Percentiles rank a stretch among this genome's conserved stretches.
phyloP scores from a whole-genome alignment of 1,284 basidiomycete species.

The Crepidotus sp. region DNA sequence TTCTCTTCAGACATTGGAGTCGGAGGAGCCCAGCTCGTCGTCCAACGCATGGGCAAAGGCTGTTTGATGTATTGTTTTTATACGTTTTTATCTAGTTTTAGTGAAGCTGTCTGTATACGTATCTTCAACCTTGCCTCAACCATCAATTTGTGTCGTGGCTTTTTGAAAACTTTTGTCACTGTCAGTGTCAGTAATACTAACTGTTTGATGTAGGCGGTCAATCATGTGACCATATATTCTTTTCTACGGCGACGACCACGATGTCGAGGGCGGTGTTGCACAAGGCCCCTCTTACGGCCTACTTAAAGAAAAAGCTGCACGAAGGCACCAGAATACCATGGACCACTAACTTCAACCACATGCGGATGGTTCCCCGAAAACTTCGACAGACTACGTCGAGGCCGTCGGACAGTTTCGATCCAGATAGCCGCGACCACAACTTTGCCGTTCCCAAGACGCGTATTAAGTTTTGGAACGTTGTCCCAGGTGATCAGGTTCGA shows the following conservation, averaged over 20 bases:
- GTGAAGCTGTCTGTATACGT: constrained; percentile 13
- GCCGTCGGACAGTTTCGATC: constrained; percentile 10
- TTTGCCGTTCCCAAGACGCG: constrained; percentile 43
- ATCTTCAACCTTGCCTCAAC: not conserved
- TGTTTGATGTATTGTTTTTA: constrained; percentile 12
- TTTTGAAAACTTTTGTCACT: too few species aligned
- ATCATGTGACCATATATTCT: not conserved
- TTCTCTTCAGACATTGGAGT: constrained; percentile 52
- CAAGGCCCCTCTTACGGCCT: constrained; percentile 12
- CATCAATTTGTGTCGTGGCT: not conserved
- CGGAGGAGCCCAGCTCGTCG: constrained; percentile 59
- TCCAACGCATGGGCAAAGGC: constrained; percentile 34
- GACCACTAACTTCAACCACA: constrained; percentile 47
- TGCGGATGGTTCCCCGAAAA: constrained; percentile 25
- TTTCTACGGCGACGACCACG: not conserved
- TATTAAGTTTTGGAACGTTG: constrained; percentile 79
- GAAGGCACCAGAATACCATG: constrained; percentile 30
- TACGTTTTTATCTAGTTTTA: constrained; percentile 13
- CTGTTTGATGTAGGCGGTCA: too few species aligned
- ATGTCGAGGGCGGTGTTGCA: constrained; percentile 9
- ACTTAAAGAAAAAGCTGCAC: constrained; percentile 3
- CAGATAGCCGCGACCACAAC: not conserved
- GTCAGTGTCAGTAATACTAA: too few species aligned
- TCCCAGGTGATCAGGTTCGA: constrained; percentile 73
- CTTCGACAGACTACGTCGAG: constrained; percentile 19